Conservation (phyloP, 306 rosid genomes). For the Glycine soja region DNA sequence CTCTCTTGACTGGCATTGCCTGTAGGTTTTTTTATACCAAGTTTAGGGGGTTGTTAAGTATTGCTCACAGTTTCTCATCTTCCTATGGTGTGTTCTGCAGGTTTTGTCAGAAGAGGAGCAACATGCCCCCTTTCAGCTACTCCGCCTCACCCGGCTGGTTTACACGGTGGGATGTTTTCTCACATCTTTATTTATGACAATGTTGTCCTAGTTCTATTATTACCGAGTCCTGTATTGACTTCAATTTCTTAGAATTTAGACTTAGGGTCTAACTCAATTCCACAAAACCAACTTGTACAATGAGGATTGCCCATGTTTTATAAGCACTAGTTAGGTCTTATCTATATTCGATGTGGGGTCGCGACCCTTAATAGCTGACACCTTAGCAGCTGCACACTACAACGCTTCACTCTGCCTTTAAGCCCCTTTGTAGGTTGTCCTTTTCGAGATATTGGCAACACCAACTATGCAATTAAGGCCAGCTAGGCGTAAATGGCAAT, state of each 20-base stretch:
- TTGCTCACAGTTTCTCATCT: slow-evolving; percentile 43
- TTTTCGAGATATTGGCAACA: background rate
- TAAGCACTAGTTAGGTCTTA: background rate
- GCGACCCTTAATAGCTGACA: background rate
- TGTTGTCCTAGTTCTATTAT: slow-evolving; percentile 21
- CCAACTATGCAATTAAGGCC: background rate
- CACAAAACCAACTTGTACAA: background rate
- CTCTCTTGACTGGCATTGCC: slow-evolving; percentile 83
- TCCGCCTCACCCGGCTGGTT: slow-evolving; percentile 92
- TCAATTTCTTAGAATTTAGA: background rate
- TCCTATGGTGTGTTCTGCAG: slow-evolving; percentile 53
- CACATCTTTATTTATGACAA: slow-evolving; percentile 2
- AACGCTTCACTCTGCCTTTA: background rate
- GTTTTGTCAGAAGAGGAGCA: slow-evolving; percentile 89
- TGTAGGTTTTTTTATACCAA: slow-evolving; percentile 54
- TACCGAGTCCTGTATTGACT: background rate
- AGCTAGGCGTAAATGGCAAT: background rate
- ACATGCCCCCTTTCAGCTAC: slow-evolving; percentile 83
- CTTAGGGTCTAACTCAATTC: background rate
- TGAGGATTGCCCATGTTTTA: background rate
- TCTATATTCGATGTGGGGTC: background rate
- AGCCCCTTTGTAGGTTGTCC: background rate
- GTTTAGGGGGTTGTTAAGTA: slow-evolving; percentile 16
- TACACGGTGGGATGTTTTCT: slow-evolving; percentile 71
- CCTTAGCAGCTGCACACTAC: background rate